Conservation (phyloP, 2,329 filamentous ascomycete species). For the Paraconiothyrium brasiliense region DNA sequence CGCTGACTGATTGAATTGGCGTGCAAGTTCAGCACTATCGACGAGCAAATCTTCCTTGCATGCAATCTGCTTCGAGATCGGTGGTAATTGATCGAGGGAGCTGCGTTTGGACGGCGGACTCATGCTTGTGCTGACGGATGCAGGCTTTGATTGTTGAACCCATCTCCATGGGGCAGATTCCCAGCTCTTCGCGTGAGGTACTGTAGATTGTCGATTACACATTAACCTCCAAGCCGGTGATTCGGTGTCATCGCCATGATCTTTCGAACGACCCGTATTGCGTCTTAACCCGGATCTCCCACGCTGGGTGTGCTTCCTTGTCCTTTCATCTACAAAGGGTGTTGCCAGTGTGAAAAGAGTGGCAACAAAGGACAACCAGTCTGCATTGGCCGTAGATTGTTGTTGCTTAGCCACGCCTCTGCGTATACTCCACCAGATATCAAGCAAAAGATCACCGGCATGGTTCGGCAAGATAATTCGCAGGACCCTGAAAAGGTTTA, state of each 20-base stretch:
- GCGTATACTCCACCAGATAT: constrained; percentile 51
- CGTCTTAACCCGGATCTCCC: constrained; percentile 33
- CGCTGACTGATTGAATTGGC: constrained; percentile 46
- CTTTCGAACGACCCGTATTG: constrained; percentile 35
- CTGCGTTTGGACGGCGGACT: constrained; percentile 34
- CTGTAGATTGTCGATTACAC: constrained; percentile 41
- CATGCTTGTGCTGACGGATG: constrained; percentile 28
- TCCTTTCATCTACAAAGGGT: constrained; percentile 45
- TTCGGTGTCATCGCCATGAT: constrained; percentile 35
- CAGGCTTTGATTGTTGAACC: constrained; percentile 40
- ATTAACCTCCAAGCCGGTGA: constrained; percentile 45
- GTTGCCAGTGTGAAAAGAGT: constrained; percentile 52
- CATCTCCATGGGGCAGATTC: constrained; percentile 46
- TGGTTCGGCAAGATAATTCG: constrained; percentile 46
- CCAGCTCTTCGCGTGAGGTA: constrained; percentile 42
- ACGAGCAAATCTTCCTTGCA: constrained; percentile 38
- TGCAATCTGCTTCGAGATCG: constrained; percentile 39
- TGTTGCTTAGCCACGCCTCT: constrained; percentile 30
- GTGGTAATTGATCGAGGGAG: constrained; percentile 21
- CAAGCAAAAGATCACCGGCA: constrained; percentile 47
- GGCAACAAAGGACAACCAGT: constrained; percentile 53
- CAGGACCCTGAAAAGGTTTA: constrained; percentile 44
- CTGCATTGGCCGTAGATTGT: constrained; percentile 26
- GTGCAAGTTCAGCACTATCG: constrained; percentile 42
- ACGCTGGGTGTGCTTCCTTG: constrained; percentile 29